A percentile compares a stretch with the other conserved stretches of the same genome.
Conservation (phyloP, 1,284 basidiomycete genomes). For the Microbotryomycetes sp. region DNA sequence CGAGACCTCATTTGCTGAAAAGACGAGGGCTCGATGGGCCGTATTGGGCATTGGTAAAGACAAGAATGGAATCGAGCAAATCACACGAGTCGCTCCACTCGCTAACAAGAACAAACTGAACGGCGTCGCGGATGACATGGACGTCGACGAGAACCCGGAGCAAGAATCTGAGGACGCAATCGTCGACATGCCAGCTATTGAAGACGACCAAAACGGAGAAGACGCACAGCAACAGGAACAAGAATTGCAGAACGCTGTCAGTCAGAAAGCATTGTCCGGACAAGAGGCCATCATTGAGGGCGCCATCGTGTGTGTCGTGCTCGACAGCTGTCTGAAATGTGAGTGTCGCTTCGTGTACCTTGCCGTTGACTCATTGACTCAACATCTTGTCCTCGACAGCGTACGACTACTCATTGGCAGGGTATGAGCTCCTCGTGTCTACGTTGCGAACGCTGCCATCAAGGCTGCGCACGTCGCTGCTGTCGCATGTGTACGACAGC, state of each 20-base stretch:
- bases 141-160: slow-evolving; percentile 11
- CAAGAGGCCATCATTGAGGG: slow-evolving; percentile 37
- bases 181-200: slow-evolving; percentile 13
- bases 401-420: slow-evolving; percentile 16
- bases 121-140: background rate
- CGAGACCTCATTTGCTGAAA: slow-evolving; percentile 37
- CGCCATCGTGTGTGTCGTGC: slow-evolving; percentile 35
- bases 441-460: slow-evolving; percentile 32
- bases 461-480: slow-evolving; percentile 29
- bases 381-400: slow-evolving; percentile 5
- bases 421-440: slow-evolving; percentile 24
- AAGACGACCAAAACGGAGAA: too few species aligned
- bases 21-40: slow-evolving; percentile 30
- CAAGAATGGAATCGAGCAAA: slow-evolving; percentile 11
- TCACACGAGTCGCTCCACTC: slow-evolving; percentile 5
- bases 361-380: background rate
- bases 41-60: slow-evolving; percentile 33
- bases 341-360: background rate
- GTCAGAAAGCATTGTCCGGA: slow-evolving; percentile 25
- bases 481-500: slow-evolving; percentile 29
- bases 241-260: slow-evolving; percentile 10
- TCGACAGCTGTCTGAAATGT: slow-evolving; percentile 36
- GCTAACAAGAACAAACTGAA: slow-evolving; percentile 9
- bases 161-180: slow-evolving; percentile 20
- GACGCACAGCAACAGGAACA: slow-evolving; percentile 12